Evolutionary conservation across 805 yeast genomes (phyloP).

Genomic region (Saccharomycopsis sp.): DNA sequence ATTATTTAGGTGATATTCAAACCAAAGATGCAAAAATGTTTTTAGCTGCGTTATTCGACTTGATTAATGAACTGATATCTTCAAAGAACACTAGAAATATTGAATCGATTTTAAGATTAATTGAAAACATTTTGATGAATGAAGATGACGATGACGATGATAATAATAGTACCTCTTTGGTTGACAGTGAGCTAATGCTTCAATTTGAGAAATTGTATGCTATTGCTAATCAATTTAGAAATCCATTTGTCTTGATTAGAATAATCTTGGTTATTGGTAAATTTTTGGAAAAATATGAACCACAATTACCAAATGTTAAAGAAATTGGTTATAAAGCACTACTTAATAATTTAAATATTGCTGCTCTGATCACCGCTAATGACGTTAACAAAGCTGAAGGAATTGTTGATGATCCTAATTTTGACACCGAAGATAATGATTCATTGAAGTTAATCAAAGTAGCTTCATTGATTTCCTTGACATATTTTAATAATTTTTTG

Average conservation of each 20-base stretch:
- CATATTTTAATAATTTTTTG: slow-evolving; percentile 40
- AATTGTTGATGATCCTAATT: slow-evolving; percentile 1
- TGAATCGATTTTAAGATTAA: slow-evolving; percentile 37
- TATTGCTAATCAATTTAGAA: slow-evolving; percentile 16
- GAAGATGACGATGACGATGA: slow-evolving; percentile 25
- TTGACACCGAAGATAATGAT: slow-evolving; percentile 25
- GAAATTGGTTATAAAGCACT: slow-evolving; percentile 26
- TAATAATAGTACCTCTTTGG: background rate
- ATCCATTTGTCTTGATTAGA: slow-evolving; percentile 41
- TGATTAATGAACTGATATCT: background rate
- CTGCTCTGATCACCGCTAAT: slow-evolving; percentile 3
- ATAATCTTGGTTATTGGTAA: slow-evolving; percentile 48
- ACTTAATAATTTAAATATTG: slow-evolving; percentile 9
- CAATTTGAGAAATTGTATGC: slow-evolving; percentile 6
- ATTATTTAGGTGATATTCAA: slow-evolving; percentile 45
- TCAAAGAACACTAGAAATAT: slow-evolving; percentile 26
- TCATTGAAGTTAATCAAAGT: slow-evolving; percentile 29
- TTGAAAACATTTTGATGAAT: slow-evolving; percentile 38
- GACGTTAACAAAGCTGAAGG: slow-evolving; percentile 11
- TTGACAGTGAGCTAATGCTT: too few relatives aligned
- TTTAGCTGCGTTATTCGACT: slow-evolving; percentile 14
- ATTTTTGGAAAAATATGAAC: slow-evolving; percentile 46
- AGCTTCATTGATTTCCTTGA: slow-evolving; percentile 42
- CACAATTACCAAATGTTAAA: slow-evolving; percentile 28
- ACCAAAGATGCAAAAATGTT: slow-evolving; percentile 31